These are phyloP conservation scores for Zygosaccharomyces gambellarensis DNA, from an alignment of 805 yeast genomes.

Conservation along the genomic window DNA sequence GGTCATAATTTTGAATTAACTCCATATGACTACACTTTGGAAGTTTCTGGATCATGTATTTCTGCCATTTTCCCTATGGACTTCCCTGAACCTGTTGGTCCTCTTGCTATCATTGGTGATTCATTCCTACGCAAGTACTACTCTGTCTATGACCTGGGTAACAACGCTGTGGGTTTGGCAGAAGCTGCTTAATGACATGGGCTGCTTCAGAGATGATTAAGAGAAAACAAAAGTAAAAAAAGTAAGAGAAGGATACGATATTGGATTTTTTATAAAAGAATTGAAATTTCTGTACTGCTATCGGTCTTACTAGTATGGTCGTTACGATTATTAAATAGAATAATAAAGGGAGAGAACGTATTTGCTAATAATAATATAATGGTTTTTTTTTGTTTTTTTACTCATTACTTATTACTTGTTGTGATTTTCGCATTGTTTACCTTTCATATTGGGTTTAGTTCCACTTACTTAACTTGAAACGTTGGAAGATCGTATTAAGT, in stretches of 20 bases:
- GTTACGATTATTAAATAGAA: no score
- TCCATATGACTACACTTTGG: constrained; percentile 90
- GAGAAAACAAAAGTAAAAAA: background rate
- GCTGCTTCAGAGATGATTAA: background rate
- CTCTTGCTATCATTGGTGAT: constrained; percentile 93
- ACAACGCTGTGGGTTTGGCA: constrained; percentile 93
- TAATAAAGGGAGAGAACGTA: no score
- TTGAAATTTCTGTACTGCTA: background rate
- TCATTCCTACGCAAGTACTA: constrained; percentile 94
- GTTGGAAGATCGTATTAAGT: background rate
- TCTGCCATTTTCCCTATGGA: constrained; percentile 97
- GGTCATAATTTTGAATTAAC: constrained; percentile 89
- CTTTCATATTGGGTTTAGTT: background rate
- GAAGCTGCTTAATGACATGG: constrained; percentile 45
- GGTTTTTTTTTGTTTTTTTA: background rate
- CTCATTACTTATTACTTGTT: background rate
- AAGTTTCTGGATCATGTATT: constrained; percentile 90
- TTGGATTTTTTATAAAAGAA: background rate
- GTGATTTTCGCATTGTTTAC: constrained; percentile 1
- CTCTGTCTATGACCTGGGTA: constrained; percentile 87
- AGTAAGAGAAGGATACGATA: background rate
- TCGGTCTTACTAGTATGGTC: background rate
- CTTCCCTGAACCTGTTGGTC: constrained; percentile 95
- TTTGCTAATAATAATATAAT: background rate
- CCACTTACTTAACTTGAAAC: background rate